Evolutionary conservation across 1,284 basidiomycete genomes (phyloP), one percentile per base, ranked within the genome.

Genomic region (Cryptococcus jaspeensis): DNA sequence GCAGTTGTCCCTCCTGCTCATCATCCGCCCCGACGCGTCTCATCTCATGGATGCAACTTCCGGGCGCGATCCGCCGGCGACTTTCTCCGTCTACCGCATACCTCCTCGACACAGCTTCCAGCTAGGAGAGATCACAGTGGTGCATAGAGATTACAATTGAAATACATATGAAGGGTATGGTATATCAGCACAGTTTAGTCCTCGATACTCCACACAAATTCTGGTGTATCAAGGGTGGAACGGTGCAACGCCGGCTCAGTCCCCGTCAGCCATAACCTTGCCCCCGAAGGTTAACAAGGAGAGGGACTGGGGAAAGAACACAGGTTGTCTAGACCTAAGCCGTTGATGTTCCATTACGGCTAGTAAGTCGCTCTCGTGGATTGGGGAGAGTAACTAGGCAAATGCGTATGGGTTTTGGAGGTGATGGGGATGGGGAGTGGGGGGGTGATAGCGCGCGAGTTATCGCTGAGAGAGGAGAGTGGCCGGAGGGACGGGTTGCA

Each of bases 311-410:
- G n/a, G 36, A 49, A 20, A 52, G 49, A 53, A 61, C 52, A 63
- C 61, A 62, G 66, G 66, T 65, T 69, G 66, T 69, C 66, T 69
- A 66, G 58, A 62, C 66, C 60, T 61, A 66, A 68, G 55, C 57
- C 60, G 54, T 60, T 64, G 50, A 52, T 68, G 18, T 68, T 65
- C 68, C 68, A 68, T 53, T 53, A 50, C 66, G 63, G 57, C 63
- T 68, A 68, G 68, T 68, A 68, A 70, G 68, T 59, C 57, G 56
- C 53, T 55, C 59, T 58, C 58, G 57, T 65, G 44, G 56, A 46
- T 13, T n/a, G 18, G 41, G 45, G 56, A 62, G 63, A 60, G 60
- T 52, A 60, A 56, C 68, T 70, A 68, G 66, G 68, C 68, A 70
- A 68, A 64, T 63, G 66, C 59, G 66, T 60, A 61, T 70, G 67